A percentile compares a stretch with the other conserved stretches of the same genome.
These are phyloP conservation scores for Hylodesmum podocarpum DNA, from an alignment of 306 rosid genomes.

Conservation along the genomic window DNA sequence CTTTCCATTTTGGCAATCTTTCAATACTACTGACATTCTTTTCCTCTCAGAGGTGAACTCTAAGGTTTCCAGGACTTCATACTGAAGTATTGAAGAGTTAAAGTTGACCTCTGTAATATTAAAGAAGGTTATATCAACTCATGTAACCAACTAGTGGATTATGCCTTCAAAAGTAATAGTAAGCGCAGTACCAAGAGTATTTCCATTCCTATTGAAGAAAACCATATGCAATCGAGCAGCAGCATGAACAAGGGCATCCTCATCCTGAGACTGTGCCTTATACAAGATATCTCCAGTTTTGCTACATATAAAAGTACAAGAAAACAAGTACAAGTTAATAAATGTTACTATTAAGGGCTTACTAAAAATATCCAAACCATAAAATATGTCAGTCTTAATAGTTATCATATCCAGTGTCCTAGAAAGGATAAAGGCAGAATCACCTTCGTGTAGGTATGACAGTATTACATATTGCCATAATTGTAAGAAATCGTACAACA, in stretches of 20 bases:
- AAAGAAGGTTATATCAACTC: conserved; percentile 27
- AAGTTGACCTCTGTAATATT: conserved; percentile 80
- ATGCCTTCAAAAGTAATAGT: conserved; percentile 26
- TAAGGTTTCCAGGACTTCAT: conserved; percentile 86
- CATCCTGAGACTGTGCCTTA: conserved; percentile 99
- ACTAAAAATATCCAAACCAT: conserved; percentile 17
- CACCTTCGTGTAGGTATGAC: conserved; percentile 83
- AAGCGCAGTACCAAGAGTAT: conserved; percentile 61
- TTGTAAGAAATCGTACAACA: conserved; percentile 68
- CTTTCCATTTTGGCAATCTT: conserved; percentile 85
- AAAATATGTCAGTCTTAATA: neutral
- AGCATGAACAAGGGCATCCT: conserved; percentile 96
- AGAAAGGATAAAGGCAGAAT: conserved; percentile 34
- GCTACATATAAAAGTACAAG: conserved; percentile 49
- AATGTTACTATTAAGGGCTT: neutral
- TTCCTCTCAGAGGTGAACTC: conserved; percentile 98
- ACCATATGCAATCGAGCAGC: conserved; percentile 88
- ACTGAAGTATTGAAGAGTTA: conserved; percentile 61
- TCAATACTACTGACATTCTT: conserved; percentile 92
- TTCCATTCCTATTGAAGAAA: conserved; percentile 69
- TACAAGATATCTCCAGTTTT: conserved; percentile 81
- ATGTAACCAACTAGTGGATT: conserved; percentile 28
- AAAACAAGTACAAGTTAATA: conserved; percentile 24
- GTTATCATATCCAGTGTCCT: neutral
- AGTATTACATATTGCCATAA: conserved; percentile 97